A percentile compares a stretch with the other conserved stretches of the same genome.
Evolutionary conservation across 2,329 filamentous ascomycete genomes (phyloP).

Genomic region (Ophiostoma australiae): DNA sequence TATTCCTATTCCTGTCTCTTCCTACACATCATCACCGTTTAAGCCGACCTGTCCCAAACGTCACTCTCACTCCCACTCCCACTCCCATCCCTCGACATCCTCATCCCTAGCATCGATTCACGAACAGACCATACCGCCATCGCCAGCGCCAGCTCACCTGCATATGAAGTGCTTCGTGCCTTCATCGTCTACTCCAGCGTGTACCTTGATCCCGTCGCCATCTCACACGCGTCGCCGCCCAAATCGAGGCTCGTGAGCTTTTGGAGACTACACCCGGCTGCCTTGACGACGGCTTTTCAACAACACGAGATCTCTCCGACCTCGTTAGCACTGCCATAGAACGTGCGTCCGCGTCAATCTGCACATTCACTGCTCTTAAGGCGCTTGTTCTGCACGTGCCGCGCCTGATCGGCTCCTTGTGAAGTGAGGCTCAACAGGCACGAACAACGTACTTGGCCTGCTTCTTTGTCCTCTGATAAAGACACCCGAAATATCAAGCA

Average conservation of each 20-base stretch:
- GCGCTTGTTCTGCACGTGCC: not conserved
- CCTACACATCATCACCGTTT: constrained; percentile 4
- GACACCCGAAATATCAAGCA: not conserved
- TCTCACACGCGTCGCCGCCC: not conserved
- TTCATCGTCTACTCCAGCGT: not conserved
- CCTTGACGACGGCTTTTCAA: not conserved
- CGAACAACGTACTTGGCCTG: not conserved
- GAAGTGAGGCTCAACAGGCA: not conserved
- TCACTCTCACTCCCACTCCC: not conserved
- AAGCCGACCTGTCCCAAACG: constrained; percentile 1
- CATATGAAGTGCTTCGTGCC: not conserved
- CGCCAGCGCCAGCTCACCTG: not conserved
- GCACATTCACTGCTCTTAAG: not conserved
- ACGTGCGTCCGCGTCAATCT: too few relatives aligned
- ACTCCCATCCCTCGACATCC: not conserved
- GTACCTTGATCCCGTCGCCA: not conserved
- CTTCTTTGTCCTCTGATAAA: not conserved
- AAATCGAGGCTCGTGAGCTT: constrained; percentile 3
- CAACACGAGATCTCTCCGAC: not conserved
- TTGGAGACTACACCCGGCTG: not conserved
- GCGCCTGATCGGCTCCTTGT: not conserved
- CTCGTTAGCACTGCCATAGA: not conserved
- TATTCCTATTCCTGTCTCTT: not conserved
- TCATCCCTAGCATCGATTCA: not conserved
- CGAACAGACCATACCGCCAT: not conserved